Base-by-base conservation (phyloP, 2,329 filamentous ascomycete genomes). In the Zasmidium citrigriseum region DNA sequence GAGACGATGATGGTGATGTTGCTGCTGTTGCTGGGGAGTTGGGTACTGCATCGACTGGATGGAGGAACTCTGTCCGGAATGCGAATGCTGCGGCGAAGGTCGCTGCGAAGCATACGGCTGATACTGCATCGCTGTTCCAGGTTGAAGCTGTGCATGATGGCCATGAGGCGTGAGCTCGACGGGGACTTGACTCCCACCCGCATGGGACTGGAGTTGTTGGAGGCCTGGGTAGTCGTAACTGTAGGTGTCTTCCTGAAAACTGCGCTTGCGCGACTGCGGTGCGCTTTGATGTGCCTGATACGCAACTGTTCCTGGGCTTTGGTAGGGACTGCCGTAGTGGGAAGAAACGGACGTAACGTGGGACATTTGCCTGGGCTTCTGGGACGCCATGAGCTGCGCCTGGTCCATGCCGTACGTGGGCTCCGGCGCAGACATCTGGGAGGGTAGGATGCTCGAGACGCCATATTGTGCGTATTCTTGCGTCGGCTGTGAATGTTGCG, bases 1-100 rank as follows among this genome's bases (percentile, higher is more conserved):
- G 38, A 93, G 81, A 45, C 88, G 87, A 68, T 93, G 90, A 68
- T 96, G 92, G 68, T 93, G 90, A 70, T 96, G 90, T 27, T 67
- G 66, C 23, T 61, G 57, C 25, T 63, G 61, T 22, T 61, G 55
- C 48, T 84, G 85, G 38, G 83, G 83, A 73, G 71, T 54, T 69
- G 68, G 83, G 76, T 59, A 46, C 29, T 62, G 58, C 25, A 54
- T 55, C 7, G 60, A 50, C 51, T 63, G 64, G 38, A 59, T 58
- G 29, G 57, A 56, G 5, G 34, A 41, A 4, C 12, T 16, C 55
- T 59, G 55, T 29, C 64, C 63, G 18, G 63, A 57, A 46, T 66
- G 62, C 5, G 60, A 63, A 20, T 65, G 58, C 44, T 59, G 59
- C 34, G 64, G 67, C 24, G 66, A 63, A 41, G 59, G 62, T 20